Evolutionary conservation across 1,284 basidiomycete genomes (phyloP).

Genomic region (Ceratobasidium sp.): DNA sequence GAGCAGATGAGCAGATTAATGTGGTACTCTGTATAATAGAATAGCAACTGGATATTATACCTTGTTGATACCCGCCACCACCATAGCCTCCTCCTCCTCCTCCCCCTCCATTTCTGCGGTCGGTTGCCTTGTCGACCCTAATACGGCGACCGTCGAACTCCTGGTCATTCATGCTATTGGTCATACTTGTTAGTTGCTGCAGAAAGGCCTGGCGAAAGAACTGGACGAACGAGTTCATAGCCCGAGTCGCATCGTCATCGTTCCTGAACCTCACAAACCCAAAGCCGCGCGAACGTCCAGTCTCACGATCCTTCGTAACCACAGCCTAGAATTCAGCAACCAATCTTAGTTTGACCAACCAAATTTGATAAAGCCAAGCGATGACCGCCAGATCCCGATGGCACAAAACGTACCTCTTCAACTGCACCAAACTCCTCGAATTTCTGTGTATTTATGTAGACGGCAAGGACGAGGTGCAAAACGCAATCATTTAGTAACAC

Average conservation of each 20-base stretch:
- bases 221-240: constrained; percentile 61
- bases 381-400: constrained; percentile 23
- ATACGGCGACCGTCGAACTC: constrained; percentile 94
- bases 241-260: constrained; percentile 87
- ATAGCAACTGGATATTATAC: too few relatives aligned
- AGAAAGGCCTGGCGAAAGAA: neutral
- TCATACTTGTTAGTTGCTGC: too few relatives aligned
- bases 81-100: constrained; percentile 52
- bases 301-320: constrained; percentile 97
- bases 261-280: constrained; percentile 97
- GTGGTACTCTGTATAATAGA: too few relatives aligned
- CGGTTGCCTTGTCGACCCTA: constrained; percentile 95
- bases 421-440: constrained; percentile 36
- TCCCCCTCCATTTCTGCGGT: constrained; percentile 14
- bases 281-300: constrained; percentile 95
- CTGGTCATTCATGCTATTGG: constrained; percentile 84
- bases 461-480: constrained; percentile 26
- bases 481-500: constrained; percentile 37
- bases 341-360: neutral
- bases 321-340: constrained; percentile 65
- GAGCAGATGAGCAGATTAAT: too few relatives aligned
- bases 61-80: neutral
- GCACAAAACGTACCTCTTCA: constrained; percentile 31
- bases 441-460: constrained; percentile 40
- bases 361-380: neutral